A percentile compares a stretch with the other conserved stretches of the same genome.
These are phyloP conservation scores for Phytophthora ohioensis DNA, from an alignment of 352 stramenopile species.

Conservation along the genomic window DNA sequence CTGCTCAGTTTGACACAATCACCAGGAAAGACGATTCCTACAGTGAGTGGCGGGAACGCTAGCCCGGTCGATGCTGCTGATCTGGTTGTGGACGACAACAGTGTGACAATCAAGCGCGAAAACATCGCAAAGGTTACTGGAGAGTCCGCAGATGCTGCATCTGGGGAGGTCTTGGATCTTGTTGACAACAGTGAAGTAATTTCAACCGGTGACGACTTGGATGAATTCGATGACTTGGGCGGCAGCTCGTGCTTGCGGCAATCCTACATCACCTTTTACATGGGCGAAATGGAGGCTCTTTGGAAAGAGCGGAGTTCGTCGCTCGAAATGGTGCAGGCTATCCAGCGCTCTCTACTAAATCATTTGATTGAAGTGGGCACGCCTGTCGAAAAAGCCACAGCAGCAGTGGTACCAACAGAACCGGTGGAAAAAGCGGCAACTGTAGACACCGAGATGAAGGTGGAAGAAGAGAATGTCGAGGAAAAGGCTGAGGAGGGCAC, in stretches of 20 bases:
- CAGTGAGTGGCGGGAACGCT: constrained; percentile 10
- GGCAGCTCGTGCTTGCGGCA: constrained; percentile 66
- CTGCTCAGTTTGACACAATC: constrained; percentile 55
- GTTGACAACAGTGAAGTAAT: constrained; percentile 23
- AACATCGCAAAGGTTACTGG: constrained; percentile 43
- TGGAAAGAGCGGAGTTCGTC: constrained; percentile 86
- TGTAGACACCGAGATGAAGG: constrained; percentile 41
- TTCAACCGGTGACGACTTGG: constrained; percentile 20
- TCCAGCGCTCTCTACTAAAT: constrained; percentile 67
- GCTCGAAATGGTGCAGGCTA: constrained; percentile 78
- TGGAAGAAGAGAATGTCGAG: constrained; percentile 19
- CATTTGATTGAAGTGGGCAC: constrained; percentile 17
- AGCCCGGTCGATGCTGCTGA: constrained; percentile 27
- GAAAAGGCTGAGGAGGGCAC: background rate
- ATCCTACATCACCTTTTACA: constrained; percentile 83
- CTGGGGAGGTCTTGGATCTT: constrained; percentile 31
- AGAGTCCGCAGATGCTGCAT: constrained; percentile 9
- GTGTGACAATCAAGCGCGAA: constrained; percentile 56
- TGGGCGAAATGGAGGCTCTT: constrained; percentile 80
- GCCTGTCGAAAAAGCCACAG: background rate
- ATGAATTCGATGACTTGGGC: constrained; percentile 42
- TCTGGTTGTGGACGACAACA: constrained; percentile 28
- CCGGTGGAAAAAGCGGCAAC: constrained; percentile 2
- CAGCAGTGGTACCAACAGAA: constrained; percentile 10
- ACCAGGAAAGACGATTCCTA: constrained; percentile 19